Evolutionary conservation across 768 basidiomycete species (phyloP).

Genomic region (Boletus vermiculosoides): DNA sequence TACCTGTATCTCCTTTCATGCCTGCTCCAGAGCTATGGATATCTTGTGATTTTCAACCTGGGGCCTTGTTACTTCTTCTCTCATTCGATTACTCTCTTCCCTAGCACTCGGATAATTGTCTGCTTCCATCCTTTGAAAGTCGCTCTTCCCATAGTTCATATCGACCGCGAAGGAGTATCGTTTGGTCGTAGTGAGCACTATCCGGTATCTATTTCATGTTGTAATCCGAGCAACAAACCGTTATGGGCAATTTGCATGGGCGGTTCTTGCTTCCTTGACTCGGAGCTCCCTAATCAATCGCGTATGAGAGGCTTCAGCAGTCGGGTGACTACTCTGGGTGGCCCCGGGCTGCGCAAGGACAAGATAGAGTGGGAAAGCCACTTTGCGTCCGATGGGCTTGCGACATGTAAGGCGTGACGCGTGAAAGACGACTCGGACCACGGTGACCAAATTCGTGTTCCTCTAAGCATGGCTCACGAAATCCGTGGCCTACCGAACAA

Average conservation of each 20-base stretch:
- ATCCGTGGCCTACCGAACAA: conserved; percentile 31
- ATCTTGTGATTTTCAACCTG: conserved; percentile 26
- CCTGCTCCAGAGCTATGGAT: conserved; percentile 15
- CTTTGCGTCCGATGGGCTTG: conserved; percentile 27
- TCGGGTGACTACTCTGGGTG: background rate
- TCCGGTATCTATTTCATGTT: conserved; percentile 11
- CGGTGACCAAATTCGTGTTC: conserved; percentile 19
- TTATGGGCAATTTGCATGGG: conserved; percentile 16
- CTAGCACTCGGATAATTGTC: conserved; percentile 1
- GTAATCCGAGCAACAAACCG: conserved; percentile 7
- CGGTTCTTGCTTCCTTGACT: conserved; percentile 4
- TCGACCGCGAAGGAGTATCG: conserved; percentile 13
- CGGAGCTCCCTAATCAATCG: conserved; percentile 18
- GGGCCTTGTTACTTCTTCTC: conserved; percentile 23
- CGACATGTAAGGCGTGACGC: conserved; percentile 35
- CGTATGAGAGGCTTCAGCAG: conserved; percentile 5
- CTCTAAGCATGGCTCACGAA: conserved; percentile 30
- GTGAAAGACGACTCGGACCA: conserved; percentile 10
- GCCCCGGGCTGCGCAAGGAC: conserved; percentile 11
- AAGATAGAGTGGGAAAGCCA: conserved; percentile 29
- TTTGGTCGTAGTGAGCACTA: conserved; percentile 3
- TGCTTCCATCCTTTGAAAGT: conserved; percentile 9
- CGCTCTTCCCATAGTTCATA: conserved; percentile 13
- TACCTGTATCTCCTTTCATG: conserved; percentile 13
- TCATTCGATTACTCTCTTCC: conserved; percentile 12